Evolutionary conservation across 2,329 filamentous ascomycete species (phyloP).

Genomic region (Hypoxylon sp.): DNA sequence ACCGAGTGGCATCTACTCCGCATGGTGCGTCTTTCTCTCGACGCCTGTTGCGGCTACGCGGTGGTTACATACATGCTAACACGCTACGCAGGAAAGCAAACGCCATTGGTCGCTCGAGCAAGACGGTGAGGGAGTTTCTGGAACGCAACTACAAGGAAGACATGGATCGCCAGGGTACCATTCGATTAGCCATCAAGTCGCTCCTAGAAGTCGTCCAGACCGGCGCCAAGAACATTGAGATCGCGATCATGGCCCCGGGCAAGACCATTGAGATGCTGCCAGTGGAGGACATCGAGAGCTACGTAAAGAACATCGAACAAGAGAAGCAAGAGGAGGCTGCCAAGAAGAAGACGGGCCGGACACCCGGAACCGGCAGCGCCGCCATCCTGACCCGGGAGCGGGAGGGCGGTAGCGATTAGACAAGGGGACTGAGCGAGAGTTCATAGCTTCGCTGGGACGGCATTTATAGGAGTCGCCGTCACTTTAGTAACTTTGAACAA

Average conservation of each 20-base stretch:
- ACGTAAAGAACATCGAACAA: conserved; percentile 98
- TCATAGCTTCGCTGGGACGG: conserved; percentile 16
- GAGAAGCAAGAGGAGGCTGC: conserved; percentile 99
- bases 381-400: conserved; percentile 75
- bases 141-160: conserved; percentile 99
- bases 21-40: conserved; percentile 73
- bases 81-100: conserved; percentile 85
- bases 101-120: conserved; percentile 96
- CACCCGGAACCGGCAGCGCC: conserved; percentile 72
- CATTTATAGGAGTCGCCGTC: conserved; percentile 16
- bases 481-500: conserved; percentile 26
- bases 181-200: conserved; percentile 97
- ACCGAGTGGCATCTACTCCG: conserved; percentile 98
- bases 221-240: conserved; percentile 99
- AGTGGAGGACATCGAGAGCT: conserved; percentile 93
- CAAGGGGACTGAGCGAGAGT: conserved; percentile 3
- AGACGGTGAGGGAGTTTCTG: conserved; percentile 98
- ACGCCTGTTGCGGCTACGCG: neutral
- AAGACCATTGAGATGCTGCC: conserved; percentile 92
- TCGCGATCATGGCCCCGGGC: conserved; percentile 95
- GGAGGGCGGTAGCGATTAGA: conserved; percentile 47
- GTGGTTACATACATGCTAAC: conserved; percentile 14
- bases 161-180: conserved; percentile 95
- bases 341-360: conserved; percentile 89
- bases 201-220: conserved; percentile 98